Evolutionary conservation across 345 rosid species (phyloP), one percentile per base, ranked within the genome.

Genomic region (Salix arbutifolia): DNA sequence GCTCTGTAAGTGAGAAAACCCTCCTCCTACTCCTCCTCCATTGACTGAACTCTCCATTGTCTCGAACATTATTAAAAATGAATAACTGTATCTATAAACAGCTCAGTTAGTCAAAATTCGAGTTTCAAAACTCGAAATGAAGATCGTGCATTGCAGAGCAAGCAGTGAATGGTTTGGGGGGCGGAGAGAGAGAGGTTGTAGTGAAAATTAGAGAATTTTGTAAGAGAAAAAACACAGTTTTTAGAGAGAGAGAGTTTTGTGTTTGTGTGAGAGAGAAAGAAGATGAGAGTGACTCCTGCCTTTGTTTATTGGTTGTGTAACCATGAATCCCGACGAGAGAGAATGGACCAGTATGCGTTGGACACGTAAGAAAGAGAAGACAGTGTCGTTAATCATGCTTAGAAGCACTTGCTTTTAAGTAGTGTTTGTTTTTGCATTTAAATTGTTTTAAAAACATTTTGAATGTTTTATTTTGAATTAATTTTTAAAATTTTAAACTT

Each of bases 1-100:
- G 87, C 94, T 89, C 86, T 89, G 94, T n/a, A 89, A 76, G 78
- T 90, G 96, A 18, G 87, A 82, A 42, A 89, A 85, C 44, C 71
- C 71, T 1, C 53, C 70, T 17, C 9, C 70, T 4, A 67, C 70
- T 67, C 67, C 79, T 31, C 89, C 98, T 56, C 96, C 94, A 80
- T 83, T 87, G 77, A 88, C 85, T 44, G 96, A 84, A 83, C 92
- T 91, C 83, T 87, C 92, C 75, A 83, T 79, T 77, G 89, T 83
- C 77, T 91, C 93, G 78, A 91, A 78, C 97, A 92, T 94, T 86
- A 70, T 67, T 33, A 18, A 26, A 19, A 8, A 17, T 1, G 10
- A 3, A 8, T n/a, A n/a, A n/a, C 14, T 56, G 23, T 58, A 58
- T 58, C 64, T 23, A 48, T 16, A 23, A 18, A 56, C 30, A 58